Evolutionary conservation across 257 asterid species (phyloP).

Genomic region (Solanum virginianum): DNA sequence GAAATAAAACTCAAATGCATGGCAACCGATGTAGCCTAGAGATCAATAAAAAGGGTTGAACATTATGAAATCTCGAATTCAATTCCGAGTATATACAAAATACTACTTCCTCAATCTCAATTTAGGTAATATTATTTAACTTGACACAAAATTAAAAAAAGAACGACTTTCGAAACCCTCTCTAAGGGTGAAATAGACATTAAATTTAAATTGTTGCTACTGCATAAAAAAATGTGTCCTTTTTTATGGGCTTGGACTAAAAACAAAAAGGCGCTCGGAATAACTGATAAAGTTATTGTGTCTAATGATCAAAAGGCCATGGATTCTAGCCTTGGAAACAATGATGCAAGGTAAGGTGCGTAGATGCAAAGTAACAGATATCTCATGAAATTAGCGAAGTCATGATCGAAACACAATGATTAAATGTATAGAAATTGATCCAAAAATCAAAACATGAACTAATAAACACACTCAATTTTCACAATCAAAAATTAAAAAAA

Average conservation of each 20-base stretch:
- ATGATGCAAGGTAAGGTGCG: no score
- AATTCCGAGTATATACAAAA: neutral
- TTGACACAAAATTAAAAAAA: neutral
- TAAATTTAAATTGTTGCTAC: neutral
- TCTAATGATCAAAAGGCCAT: no score
- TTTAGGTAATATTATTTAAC: neutral
- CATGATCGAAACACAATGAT: no score
- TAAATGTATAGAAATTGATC: neutral
- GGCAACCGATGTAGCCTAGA: neutral
- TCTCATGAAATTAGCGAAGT: neutral
- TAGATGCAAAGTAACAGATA: no score
- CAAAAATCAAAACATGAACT: neutral
- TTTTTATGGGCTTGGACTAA: no score
- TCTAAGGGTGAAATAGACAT: neutral
- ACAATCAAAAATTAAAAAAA: neutral
- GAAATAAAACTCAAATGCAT: neutral
- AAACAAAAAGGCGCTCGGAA: no score
- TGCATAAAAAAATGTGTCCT: no score
- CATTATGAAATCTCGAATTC: neutral
- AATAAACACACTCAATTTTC: neutral
- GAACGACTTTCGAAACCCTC: neutral
- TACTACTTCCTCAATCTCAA: neutral
- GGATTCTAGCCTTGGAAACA: no score
- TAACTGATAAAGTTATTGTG: no score
- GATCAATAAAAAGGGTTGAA: neutral